phyloP scores from a whole-genome alignment of 805 yeast genomes.

The Yarrowia sp. region DNA sequence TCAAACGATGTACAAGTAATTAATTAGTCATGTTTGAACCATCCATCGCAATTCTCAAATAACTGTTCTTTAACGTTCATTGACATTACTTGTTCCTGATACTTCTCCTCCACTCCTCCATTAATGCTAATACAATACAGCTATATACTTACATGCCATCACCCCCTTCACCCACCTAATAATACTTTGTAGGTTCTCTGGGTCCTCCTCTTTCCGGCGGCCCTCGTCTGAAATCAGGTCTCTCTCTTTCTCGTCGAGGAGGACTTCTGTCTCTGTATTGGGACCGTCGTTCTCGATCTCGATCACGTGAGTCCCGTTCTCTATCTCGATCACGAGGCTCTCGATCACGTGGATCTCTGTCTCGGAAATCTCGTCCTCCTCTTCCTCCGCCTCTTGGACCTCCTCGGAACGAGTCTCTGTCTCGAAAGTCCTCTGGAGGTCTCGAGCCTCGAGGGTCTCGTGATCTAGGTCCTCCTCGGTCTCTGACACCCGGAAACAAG shows the following conservation, averaged over 20 bases:
- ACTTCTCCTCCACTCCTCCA: no score
- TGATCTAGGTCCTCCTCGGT: slow-evolving; percentile 38
- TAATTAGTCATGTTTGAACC: no score
- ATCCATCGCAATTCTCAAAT: no score
- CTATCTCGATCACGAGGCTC: slow-evolving; percentile 36
- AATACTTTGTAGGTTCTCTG: slow-evolving; percentile 28
- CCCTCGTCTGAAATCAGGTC: slow-evolving; percentile 14
- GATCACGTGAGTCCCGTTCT: slow-evolving; percentile 10
- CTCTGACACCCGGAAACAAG: slow-evolving; percentile 40
- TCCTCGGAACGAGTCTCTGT: slow-evolving; percentile 37
- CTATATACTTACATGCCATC: slow-evolving; percentile 2
- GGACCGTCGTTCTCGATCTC: slow-evolving; percentile 28
- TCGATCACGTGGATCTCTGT: slow-evolving; percentile 40
- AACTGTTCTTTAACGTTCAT: no score
- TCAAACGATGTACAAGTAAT: no score
- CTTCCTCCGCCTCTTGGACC: slow-evolving; percentile 35
- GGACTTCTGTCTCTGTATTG: slow-evolving; percentile 41
- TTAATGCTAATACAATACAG: slow-evolving; percentile 15
- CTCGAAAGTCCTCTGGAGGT: slow-evolving; percentile 19
- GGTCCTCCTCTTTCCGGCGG: slow-evolving; percentile 9
- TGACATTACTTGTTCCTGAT: no score
- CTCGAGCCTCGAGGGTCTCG: slow-evolving; percentile 35
- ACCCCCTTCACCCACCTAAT: background rate
- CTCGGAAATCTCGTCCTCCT: slow-evolving; percentile 40
- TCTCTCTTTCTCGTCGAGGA: slow-evolving; percentile 39